Evolutionary conservation across 306 rosid genomes (phyloP).

Genomic region (Geum urbanum): DNA sequence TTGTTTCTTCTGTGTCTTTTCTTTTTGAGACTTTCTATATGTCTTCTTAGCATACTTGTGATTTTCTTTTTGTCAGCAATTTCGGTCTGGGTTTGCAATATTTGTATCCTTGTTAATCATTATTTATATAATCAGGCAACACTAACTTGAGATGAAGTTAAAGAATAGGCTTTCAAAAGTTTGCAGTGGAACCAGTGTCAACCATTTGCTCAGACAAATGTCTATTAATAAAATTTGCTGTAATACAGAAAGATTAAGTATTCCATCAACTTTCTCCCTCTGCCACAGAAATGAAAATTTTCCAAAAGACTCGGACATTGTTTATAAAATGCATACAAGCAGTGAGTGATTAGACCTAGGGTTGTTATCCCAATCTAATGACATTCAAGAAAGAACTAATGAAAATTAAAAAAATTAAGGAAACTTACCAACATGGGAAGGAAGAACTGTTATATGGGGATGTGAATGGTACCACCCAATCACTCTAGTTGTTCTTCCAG

Average conservation of each 20-base stretch:
- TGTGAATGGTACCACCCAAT: slow-evolving; percentile 99
- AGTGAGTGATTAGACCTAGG: neutral
- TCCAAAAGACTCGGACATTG: neutral
- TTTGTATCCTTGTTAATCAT: neutral
- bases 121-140: neutral
- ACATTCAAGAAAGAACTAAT: neutral
- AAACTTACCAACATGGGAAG: slow-evolving; percentile 91
- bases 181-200: neutral
- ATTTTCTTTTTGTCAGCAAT: neutral
- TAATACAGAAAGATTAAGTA: neutral
- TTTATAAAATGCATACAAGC: neutral
- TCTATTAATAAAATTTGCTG: neutral
- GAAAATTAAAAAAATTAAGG: neutral
- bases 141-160: neutral
- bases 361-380: neutral
- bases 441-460: slow-evolving; percentile 98
- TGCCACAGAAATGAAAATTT: neutral
- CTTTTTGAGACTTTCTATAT: neutral
- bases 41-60: neutral
- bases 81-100: neutral
- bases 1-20: neutral
- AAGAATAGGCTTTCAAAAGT: neutral
- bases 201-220: no score
- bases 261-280: neutral
- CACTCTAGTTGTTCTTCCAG: slow-evolving; percentile 87